Percentiles rank a stretch among this genome's conserved stretches.
phyloP scores from a whole-genome alignment of 2,329 filamentous ascomycete species.

The Phoma sp. region DNA sequence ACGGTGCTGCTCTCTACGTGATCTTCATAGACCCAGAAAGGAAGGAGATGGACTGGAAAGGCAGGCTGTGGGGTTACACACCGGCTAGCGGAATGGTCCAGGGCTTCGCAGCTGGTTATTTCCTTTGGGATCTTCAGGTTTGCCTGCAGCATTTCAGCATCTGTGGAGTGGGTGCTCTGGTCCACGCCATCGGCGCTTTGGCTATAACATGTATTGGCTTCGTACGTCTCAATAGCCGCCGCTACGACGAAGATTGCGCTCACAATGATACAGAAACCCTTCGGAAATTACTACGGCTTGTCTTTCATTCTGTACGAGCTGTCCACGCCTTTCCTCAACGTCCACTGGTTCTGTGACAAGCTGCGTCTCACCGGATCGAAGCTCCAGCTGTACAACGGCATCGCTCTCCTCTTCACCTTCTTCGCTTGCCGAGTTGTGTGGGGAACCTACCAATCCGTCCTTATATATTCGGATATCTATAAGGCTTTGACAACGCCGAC shows the following conservation, averaged over 20 bases:
- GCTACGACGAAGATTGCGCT: constrained; percentile 7
- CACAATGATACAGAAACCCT: constrained; percentile 67
- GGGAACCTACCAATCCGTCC: constrained; percentile 72
- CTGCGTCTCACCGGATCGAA: constrained; percentile 76
- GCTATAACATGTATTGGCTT: constrained; percentile 79
- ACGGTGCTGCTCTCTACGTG: constrained; percentile 72
- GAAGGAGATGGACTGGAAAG: constrained; percentile 69
- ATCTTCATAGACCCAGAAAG: constrained; percentile 71
- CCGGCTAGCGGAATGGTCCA: constrained; percentile 76
- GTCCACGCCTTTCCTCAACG: constrained; percentile 81
- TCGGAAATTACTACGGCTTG: constrained; percentile 81
- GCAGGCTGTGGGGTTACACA: constrained; percentile 79
- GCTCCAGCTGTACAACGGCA: constrained; percentile 78
- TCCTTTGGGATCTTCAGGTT: constrained; percentile 79
- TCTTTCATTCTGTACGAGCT: constrained; percentile 87
- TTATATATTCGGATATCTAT: constrained; percentile 72
- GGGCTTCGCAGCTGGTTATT: constrained; percentile 79
- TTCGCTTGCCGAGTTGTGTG: constrained; percentile 78
- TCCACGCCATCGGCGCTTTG: constrained; percentile 76
- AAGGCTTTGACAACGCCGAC: constrained; percentile 44
- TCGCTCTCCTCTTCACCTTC: constrained; percentile 73
- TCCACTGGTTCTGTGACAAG: constrained; percentile 93
- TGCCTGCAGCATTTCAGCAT: constrained; percentile 71
- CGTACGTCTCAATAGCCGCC: constrained; percentile 58
- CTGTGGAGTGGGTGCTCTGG: constrained; percentile 75